Conservation (phyloP, 2,329 filamentous ascomycete genomes). For the Fusarium secorum region DNA sequence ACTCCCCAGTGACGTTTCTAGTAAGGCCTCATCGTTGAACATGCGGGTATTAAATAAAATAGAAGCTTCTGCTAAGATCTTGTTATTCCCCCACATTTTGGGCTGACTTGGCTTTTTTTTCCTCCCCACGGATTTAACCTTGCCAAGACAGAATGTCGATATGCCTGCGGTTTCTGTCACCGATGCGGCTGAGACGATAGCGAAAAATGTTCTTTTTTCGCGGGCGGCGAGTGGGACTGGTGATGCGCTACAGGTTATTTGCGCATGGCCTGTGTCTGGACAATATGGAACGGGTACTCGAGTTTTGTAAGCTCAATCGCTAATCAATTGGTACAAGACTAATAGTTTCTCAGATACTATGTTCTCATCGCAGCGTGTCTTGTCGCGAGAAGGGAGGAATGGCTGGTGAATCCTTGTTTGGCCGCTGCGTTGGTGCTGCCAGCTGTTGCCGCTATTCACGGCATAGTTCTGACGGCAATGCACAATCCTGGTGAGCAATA, state of each 20-base stretch:
- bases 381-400: conserved; percentile 66
- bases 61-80: neutral
- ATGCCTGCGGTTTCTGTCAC: conserved; percentile 8
- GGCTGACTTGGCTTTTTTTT: neutral
- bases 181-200: neutral
- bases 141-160: conserved; percentile 12
- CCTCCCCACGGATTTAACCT: neutral
- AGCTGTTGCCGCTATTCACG: conserved; percentile 69
- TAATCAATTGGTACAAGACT: neutral
- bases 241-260: conserved; percentile 54
- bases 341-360: conserved; percentile 61
- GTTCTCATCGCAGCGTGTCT: conserved; percentile 69
- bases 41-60: conserved; percentile 1
- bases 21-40: neutral
- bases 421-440: conserved; percentile 70
- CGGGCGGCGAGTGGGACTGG: neutral
- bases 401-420: conserved; percentile 69
- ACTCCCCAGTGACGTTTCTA: neutral
- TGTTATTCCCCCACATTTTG: neutral
- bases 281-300: conserved; percentile 65
- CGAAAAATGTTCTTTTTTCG: neutral
- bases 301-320: conserved; percentile 52
- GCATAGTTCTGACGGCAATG: conserved; percentile 65
- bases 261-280: conserved; percentile 64
- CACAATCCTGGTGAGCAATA: conserved; percentile 63